Base-by-base conservation (phyloP, 163 green algal species). In the Scenedesmus sp. region DNA sequence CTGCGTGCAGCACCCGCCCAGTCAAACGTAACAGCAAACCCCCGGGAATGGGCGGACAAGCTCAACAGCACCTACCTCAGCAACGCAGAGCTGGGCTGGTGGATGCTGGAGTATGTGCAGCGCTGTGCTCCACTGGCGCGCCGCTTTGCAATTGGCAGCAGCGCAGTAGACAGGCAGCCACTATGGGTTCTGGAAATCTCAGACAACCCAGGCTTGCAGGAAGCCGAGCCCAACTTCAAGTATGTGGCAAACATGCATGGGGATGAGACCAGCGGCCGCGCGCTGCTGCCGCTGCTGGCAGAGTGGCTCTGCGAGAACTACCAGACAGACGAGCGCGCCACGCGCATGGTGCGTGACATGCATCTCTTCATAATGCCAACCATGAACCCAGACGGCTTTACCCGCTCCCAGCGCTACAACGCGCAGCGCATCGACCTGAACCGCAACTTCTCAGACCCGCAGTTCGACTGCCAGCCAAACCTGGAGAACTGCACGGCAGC, bases 231-330 rank as follows among this genome's bases (percentile, higher is more conserved):
- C 1, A 92, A 95, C 56, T 95, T 97, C 91, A 96, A 97, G 82
- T 97, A 97, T 86, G 59, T 98, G 4, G 97, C 93, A n/a, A 98
- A 97, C 92, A 97, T 99, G 94, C 98, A 99, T 94, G 98, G 98
- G 13, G 95, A 99, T 84, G 98, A 99, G 94, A 96, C 97, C 10
- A 95, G 90, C 3, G 96, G 97, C 74, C 94, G 96, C 64, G 91
- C 96, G 92, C 91, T 98, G 52, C 57, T 96, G 55, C 76, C 97
- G 6, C 67, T 91, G 62, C 66, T 98, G 1, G 96, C 95, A 13
- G 92, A 97, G 77, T 92, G 92, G 57, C 67, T 96, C 16, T 95
- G 94, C 85, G 46, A 26, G 1, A 93, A 96, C 76, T 88, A 94
- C 46, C 87, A 74, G n/a, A 92, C n/a, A 1, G 94, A 97, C 74